Evolutionary conservation across 257 asterid genomes (phyloP).

Genomic region (Oldenlandia corymbosa): DNA sequence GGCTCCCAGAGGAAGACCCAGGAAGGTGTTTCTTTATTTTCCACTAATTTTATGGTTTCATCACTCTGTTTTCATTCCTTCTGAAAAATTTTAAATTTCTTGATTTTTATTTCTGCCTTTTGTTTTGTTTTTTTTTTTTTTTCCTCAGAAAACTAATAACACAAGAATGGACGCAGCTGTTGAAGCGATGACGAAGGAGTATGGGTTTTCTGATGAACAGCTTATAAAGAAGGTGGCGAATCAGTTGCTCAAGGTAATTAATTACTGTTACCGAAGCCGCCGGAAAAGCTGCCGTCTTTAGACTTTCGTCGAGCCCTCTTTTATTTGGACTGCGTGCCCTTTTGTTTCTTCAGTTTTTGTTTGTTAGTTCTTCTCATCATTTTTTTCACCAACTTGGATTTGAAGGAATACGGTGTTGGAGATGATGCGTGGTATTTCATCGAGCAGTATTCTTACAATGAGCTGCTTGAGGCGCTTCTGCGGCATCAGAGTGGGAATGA

Average conservation of each 20-base stretch:
- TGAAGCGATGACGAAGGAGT: slow-evolving; percentile 22
- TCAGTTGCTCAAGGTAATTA: slow-evolving; percentile 20
- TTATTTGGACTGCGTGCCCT: too few species aligned
- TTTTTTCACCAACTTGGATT: background rate
- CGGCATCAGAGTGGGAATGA: slow-evolving; percentile 11
- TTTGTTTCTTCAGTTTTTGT: background rate
- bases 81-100: too few species aligned
- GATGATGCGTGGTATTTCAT: slow-evolving; percentile 32
- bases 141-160: slow-evolving; percentile 8
- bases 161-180: slow-evolving; percentile 27
- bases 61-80: background rate
- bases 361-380: background rate
- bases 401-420: slow-evolving; percentile 30
- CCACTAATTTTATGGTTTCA: background rate
- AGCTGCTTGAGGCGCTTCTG: slow-evolving; percentile 30
- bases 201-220: slow-evolving; percentile 16
- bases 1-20: slow-evolving; percentile 27
- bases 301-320: background rate
- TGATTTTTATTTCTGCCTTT: too few species aligned
- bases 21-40: slow-evolving; percentile 16
- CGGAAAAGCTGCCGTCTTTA: too few species aligned
- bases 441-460: slow-evolving; percentile 22
- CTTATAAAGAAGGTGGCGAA: background rate
- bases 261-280: too few species aligned
- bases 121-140: background rate